These are phyloP conservation scores for Phellinidium pouzarii DNA, from an alignment of 1,284 basidiomycete species.

Conservation along the genomic window DNA sequence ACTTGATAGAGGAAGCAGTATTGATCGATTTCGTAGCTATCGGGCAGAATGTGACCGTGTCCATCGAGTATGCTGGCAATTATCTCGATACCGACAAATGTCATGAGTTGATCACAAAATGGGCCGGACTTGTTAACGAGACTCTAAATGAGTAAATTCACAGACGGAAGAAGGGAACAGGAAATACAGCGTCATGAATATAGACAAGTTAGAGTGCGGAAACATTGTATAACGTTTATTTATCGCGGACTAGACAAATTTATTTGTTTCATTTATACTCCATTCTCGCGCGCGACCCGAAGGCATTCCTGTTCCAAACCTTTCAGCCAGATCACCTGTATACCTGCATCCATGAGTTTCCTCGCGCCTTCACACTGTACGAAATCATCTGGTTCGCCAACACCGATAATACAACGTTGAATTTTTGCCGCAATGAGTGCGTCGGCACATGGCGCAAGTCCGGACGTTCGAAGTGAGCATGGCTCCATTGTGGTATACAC, in stretches of 20 bases:
- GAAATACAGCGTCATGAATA: neutral
- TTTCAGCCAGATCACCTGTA: conserved; percentile 70
- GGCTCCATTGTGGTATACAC: conserved; percentile 98
- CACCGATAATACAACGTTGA: conserved; percentile 81
- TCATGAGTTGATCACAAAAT: conserved; percentile 21
- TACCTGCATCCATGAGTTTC: conserved; percentile 67
- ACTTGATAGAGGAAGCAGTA: conserved; percentile 34
- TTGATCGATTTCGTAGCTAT: conserved; percentile 37
- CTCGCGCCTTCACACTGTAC: conserved; percentile 87
- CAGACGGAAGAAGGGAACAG: neutral
- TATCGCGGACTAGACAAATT: neutral
- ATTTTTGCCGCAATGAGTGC: conserved; percentile 74
- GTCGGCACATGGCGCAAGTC: conserved; percentile 81
- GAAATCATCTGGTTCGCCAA: conserved; percentile 91
- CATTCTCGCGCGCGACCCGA: conserved; percentile 60
- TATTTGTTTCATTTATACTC: neutral
- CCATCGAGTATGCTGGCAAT: conserved; percentile 32
- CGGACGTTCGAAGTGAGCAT: conserved; percentile 86
- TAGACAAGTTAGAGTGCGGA: neutral
- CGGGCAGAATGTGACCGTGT: conserved; percentile 34
- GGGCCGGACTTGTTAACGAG: conserved; percentile 26
- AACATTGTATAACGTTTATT: neutral
- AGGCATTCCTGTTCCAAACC: conserved; percentile 75
- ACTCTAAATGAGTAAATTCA: conserved; percentile 4
- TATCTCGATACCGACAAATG: conserved; percentile 30